Base-by-base conservation (phyloP, 768 basidiomycete species). In the Lactarius indigo region DNA sequence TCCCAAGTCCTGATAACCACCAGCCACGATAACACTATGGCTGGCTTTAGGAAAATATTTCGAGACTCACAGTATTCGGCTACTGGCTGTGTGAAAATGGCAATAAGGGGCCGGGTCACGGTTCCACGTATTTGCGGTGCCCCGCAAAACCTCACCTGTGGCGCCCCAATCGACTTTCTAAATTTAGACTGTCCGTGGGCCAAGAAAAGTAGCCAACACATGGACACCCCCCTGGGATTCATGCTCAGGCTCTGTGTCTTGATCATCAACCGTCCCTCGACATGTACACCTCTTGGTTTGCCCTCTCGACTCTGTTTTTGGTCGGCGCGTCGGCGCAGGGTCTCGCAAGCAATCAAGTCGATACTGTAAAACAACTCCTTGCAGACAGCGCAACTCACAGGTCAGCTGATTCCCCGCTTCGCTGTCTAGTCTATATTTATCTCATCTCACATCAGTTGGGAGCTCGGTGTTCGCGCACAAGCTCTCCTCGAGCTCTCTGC, bases 401-500 rank as follows among this genome's bases (percentile, higher is more conserved):
- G 82, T 74, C 59, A 69, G 77, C 62, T 13, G 28, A 42, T 10
- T 20, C 33, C 9, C n/a, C 8, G 8, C 20, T 1, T 59, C 39
- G 28, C 26, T 3, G 12, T 44, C 31, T 13, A 18, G 20, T 20
- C 4, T 18, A 41, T 55, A 8, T 2, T 44, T 7, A 13, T 33
- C 17, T n/a, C 20, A 9, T 62, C 13, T 59, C 50, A n/a, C 15
- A 31, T 30, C 70, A 85, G 84, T 60, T 86, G 85, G 85, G 84
- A 85, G 64, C 77, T 82, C 60, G 85, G 85, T 44, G 82, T 79
- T 0, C 80, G 79, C 17, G 78, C 83, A 1, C 74, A 86, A 68
- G 82, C 84, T 10, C 78, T 86, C 54, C 75, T 82, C 61, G 86
- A 87, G 68, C 78, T 78, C 68, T 78, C 83, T 55, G 76, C 79